Base-by-base conservation (phyloP, 768 basidiomycete genomes). In the Psilocybe sp. region DNA sequence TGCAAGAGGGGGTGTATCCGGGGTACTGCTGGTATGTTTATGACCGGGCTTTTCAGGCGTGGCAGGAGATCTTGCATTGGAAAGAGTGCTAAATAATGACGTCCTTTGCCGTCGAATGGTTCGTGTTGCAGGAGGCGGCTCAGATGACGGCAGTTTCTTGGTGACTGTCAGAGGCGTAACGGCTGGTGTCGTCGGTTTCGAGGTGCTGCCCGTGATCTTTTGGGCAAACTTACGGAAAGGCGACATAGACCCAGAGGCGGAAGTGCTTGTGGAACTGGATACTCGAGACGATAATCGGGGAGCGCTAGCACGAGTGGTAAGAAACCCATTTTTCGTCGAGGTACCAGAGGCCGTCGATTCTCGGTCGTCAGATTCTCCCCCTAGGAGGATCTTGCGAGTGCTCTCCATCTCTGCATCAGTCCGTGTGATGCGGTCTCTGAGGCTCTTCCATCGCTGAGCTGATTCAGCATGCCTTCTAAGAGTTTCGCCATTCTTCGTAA, bases 401-500 rank as follows among this genome's bases (percentile, higher is more conserved):
- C 64, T 73, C 53, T 87, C 85, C 89, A 97, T 89, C 54, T 94
- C 92, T 20, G 74, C 69, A 57, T 95, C 92, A 10, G 91, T 90
- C 49, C 89, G 75, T 16, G 78, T 61, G 58, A 97, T 92, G 44
- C 90, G 81, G 47, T 92, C 89, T 54, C 79, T 79, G 32, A 97
- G 72, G 56, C 78, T 84, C 53, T 79, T 78, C 93, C 93, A 97
- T 43, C 92, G 79, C 57, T 88, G 83, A 15, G 86, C 87, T 54
- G 92, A 92, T 60, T 97, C 95, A 2, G 89, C 87, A 64, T 92
- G 91, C 57, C 92, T 76, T 52, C 95, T 79, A 43, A 98, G 69
- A 32, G 92, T 92, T 71, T 98, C 96, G 1, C 96, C 96, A 55
- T 98, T 98, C 79, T 93, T 95, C 16, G 95, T 98, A 5, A 93